Percentiles rank a stretch among this genome's conserved stretches.
Evolutionary conservation across 1,284 basidiomycete genomes (phyloP).

Genomic region (Ganoderma leucocontextum): DNA sequence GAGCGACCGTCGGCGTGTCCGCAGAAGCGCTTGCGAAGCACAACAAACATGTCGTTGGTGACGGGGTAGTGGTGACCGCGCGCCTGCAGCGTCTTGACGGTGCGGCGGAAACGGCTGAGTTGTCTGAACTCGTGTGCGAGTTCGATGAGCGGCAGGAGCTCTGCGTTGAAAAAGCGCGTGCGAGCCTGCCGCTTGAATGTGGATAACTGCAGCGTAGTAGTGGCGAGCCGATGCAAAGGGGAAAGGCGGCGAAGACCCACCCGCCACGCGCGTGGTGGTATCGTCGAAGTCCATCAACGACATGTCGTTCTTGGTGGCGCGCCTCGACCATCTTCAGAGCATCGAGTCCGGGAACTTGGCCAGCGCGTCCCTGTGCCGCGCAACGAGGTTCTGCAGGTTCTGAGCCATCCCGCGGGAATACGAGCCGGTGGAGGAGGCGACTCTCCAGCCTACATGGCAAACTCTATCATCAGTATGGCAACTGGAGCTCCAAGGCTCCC

Average conservation of each 20-base stretch:
- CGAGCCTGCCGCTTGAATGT: no score
- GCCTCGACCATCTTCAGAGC: constrained; percentile 57
- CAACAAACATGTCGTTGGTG: no score
- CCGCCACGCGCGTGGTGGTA: constrained; percentile 75
- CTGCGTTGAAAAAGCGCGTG: no score
- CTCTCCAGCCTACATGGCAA: constrained; percentile 60
- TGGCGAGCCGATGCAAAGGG: constrained; percentile 80
- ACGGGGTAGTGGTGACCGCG: no score
- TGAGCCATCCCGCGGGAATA: constrained; percentile 88
- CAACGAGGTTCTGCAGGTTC: constrained; percentile 78
- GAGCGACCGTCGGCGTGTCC: no score
- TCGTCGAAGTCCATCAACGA: constrained; percentile 71
- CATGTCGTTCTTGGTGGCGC: constrained; percentile 57
- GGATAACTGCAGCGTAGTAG: no score
- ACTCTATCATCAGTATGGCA: constrained; percentile 19
- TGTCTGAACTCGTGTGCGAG: no score
- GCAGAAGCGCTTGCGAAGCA: no score
- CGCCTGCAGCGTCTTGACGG: no score
- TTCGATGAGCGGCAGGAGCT: no score
- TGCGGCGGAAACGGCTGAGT: no score
- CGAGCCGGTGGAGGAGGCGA: constrained; percentile 67
- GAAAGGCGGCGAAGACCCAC: constrained; percentile 83
- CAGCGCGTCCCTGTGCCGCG: constrained; percentile 63
- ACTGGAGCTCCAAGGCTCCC: constrained; percentile 7
- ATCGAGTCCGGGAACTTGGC: constrained; percentile 58